phyloP scores from a whole-genome alignment of 345 rosid species.

The Heritiera littoralis region DNA sequence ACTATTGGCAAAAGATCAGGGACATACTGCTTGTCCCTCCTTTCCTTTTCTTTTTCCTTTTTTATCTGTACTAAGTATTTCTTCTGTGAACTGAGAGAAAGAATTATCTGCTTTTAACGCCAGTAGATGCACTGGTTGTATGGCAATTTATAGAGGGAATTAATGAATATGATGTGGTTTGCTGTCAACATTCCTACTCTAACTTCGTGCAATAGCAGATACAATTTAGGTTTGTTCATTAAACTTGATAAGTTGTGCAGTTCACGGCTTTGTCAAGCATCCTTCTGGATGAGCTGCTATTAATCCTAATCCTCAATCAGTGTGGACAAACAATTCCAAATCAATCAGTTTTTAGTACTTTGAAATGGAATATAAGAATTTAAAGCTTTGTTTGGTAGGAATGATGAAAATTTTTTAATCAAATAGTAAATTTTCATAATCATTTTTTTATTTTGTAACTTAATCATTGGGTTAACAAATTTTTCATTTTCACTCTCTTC shows the following conservation, averaged over 20 bases:
- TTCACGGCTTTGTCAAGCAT: neutral
- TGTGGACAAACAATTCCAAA: neutral
- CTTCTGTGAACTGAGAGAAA: neutral
- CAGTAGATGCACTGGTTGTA: neutral
- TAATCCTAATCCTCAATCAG: neutral
- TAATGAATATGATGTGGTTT: slow-evolving; percentile 7
- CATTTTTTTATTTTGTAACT: too few relatives aligned
- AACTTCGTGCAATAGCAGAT: neutral
- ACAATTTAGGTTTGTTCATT: neutral
- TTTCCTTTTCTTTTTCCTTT: neutral
- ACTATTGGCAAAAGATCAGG: slow-evolving; percentile 5
- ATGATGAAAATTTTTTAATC: too few relatives aligned
- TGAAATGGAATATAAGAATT: slow-evolving; percentile 1
- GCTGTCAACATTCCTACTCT: neutral
- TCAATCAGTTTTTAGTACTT: neutral
- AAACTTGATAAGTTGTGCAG: neutral
- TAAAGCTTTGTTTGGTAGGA: neutral
- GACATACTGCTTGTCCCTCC: neutral
- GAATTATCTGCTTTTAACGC: neutral
- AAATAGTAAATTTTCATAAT: too few relatives aligned
- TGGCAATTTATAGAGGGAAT: neutral
- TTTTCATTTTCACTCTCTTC: too few relatives aligned
- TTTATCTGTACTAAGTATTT: slow-evolving; percentile 2
- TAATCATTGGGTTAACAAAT: too few relatives aligned
- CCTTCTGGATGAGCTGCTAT: neutral